phyloP scores from a whole-genome alignment of 2,329 filamentous ascomycete genomes.

The Chalara sp. region DNA sequence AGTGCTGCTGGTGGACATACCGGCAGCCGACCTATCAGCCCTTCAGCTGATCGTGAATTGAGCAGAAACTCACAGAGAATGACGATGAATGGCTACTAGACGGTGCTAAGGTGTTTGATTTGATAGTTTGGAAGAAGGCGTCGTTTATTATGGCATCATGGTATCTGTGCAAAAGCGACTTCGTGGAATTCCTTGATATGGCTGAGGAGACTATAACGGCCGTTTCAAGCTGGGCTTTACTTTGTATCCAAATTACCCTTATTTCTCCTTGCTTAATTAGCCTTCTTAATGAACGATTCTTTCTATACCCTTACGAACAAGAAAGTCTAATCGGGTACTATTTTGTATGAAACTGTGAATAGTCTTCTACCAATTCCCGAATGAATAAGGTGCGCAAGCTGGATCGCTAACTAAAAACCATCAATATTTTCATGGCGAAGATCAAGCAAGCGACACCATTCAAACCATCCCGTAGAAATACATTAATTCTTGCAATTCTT shows the following conservation, averaged over 20 bases:
- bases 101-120: constrained; percentile 5
- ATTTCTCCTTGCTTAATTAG: constrained; percentile 30
- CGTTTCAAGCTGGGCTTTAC: constrained; percentile 22
- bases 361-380: too few species aligned
- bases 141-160: constrained; percentile 22
- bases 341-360: too few species aligned
- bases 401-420: too few species aligned
- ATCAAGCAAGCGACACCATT: too few species aligned
- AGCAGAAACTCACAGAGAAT: constrained; percentile 95
- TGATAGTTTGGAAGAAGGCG: constrained; percentile 3
- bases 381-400: too few species aligned
- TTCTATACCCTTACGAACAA: too few species aligned
- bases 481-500: too few species aligned
- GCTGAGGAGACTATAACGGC: constrained; percentile 23
- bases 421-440: too few species aligned
- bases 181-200: constrained; percentile 23
- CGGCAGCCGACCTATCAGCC: constrained; percentile 88
- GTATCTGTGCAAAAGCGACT: constrained; percentile 27
- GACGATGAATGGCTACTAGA: constrained; percentile 98
- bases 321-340: too few species aligned
- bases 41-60: constrained; percentile 86
- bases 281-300: constrained; percentile 21
- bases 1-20: constrained; percentile 66
- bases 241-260: constrained; percentile 24
- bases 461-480: too few species aligned